Evolutionary conservation across 345 rosid species (phyloP), one percentile per base, ranked within the genome.

Genomic region (Syzygium jambos): DNA sequence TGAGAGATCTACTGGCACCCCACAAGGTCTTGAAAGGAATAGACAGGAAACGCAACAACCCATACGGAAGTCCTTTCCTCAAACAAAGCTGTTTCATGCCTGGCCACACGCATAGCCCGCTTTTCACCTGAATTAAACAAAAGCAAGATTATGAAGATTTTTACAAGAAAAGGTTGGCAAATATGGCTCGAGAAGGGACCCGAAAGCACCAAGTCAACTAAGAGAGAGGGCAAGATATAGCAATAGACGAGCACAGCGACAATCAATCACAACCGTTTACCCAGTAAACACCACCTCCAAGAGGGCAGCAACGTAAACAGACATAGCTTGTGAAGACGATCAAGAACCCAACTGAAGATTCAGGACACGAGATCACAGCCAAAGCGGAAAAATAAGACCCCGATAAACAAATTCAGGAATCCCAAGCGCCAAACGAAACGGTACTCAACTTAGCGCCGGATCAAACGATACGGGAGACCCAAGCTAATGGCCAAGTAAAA

Each of bases 21-120:
- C 96, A 95, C 94, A 98, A 89, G 56, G 98, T 96, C 91, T 96
- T 96, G 85, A 95, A 90, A n/a, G 99, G 99, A 86, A 91, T 93
- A 27, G 98, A 95, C 86, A 96, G 49, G 86, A 96, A 86, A 87
- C 92, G 93, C 93, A 95, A 92, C 23, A 98, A 91, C 85, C 98
- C 98, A 93, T 95, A 95, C 87, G 96, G 85, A 55, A 98, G 90
- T 90, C 98, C 96, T 90, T 95, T 96, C 85, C 99, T 93, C 85
- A 98, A 89, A 94, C 95, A 94, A 89, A 98, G 92, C 84, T 96
- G 97, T 89, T 98, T 94, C 90, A 90, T 89, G 86, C 98, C 91
- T 2, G 99, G 99, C 96, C 97, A 93, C 87, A 94, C 89, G 11
- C 98, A 93, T 59, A 94, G 90, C 91, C 95, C 95, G 86, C 94